These are phyloP conservation scores for Scopulariopsis brevicaulis DNA, from an alignment of 2,329 filamentous ascomycete species.

Conservation along the genomic window DNA sequence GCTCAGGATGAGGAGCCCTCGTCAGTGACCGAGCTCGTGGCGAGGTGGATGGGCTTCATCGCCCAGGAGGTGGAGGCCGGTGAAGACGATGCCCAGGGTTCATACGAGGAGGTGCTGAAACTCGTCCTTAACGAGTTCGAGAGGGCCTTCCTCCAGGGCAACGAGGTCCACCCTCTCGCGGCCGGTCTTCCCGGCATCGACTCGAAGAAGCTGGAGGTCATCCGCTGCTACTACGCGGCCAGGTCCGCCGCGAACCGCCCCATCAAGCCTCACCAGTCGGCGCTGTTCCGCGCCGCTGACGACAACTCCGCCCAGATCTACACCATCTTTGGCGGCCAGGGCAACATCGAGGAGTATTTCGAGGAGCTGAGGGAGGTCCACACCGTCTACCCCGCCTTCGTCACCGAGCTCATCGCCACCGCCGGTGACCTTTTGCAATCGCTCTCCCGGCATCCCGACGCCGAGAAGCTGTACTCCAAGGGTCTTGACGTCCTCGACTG, in stretches of 20 bases:
- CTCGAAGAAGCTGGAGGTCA: conserved; percentile 81
- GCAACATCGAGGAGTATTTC: conserved; percentile 99
- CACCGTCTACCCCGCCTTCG: conserved; percentile 81
- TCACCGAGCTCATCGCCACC: conserved; percentile 71
- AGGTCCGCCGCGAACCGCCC: conserved; percentile 73
- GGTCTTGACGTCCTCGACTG: conserved; percentile 92
- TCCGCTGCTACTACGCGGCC: conserved; percentile 85
- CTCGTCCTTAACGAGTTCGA: conserved; percentile 93
- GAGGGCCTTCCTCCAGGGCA: conserved; percentile 84
- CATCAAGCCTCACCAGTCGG: conserved; percentile 88
- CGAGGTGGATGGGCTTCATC: conserved; percentile 84
- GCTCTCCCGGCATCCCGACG: conserved; percentile 70
- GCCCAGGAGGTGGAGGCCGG: conserved; percentile 83
- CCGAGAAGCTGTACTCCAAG: conserved; percentile 93
- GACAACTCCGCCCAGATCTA: conserved; percentile 80
- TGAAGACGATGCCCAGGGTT: conserved; percentile 79
- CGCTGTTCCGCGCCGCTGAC: conserved; percentile 76
- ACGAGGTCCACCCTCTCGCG: conserved; percentile 88
- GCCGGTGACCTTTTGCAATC: conserved; percentile 81
- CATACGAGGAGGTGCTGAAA: conserved; percentile 87
- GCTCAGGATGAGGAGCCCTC: conserved; percentile 99
- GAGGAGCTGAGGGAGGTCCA: conserved; percentile 91
- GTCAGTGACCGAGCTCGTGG: conserved; percentile 83
- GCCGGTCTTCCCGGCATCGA: conserved; percentile 81
- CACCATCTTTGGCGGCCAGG: conserved; percentile 91